These are phyloP conservation scores for Coemansia sp. DNA, from an alignment of 192 early-diverging fungal genomes.

Conservation along the genomic window DNA sequence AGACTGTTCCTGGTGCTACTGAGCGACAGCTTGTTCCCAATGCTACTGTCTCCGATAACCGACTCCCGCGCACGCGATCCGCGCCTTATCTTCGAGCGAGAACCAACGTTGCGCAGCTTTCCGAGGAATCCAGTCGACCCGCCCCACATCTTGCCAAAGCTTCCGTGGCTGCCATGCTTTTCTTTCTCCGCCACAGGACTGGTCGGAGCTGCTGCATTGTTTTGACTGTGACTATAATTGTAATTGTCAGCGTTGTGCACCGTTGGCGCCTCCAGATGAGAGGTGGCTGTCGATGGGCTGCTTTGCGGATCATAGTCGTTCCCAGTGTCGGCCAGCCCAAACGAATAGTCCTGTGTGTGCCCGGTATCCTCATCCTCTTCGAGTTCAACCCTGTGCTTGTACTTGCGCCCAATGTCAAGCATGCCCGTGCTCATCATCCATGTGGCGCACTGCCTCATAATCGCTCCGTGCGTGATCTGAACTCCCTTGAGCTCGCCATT, in stretches of 20 bases:
- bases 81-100: slow-evolving; percentile 35
- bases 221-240: slow-evolving; percentile 4
- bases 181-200: slow-evolving; percentile 13
- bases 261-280: slow-evolving; percentile 9
- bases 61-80: slow-evolving; percentile 26
- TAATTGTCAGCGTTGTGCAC: neutral
- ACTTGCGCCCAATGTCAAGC: slow-evolving; percentile 49
- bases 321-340: slow-evolving; percentile 22
- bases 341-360: slow-evolving; percentile 18
- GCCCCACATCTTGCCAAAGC: slow-evolving; percentile 30
- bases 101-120: slow-evolving; percentile 45
- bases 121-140: slow-evolving; percentile 36
- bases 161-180: slow-evolving; percentile 9
- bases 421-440: slow-evolving; percentile 51
- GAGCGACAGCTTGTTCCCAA: slow-evolving; percentile 1
- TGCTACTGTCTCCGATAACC: neutral
- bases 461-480: slow-evolving; percentile 70
- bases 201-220: slow-evolving; percentile 6
- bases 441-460: slow-evolving; percentile 68
- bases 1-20: slow-evolving; percentile 33
- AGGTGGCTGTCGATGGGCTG: slow-evolving; percentile 15
- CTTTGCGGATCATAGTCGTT: slow-evolving; percentile 20
- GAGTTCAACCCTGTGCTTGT: slow-evolving; percentile 49
- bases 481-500: slow-evolving; percentile 86
- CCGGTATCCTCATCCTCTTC: slow-evolving; percentile 20